Evolutionary conservation across 2,329 filamentous ascomycete species (phyloP), one percentile per base, ranked within the genome.

Genomic region (Mycogone perniciosa): DNA sequence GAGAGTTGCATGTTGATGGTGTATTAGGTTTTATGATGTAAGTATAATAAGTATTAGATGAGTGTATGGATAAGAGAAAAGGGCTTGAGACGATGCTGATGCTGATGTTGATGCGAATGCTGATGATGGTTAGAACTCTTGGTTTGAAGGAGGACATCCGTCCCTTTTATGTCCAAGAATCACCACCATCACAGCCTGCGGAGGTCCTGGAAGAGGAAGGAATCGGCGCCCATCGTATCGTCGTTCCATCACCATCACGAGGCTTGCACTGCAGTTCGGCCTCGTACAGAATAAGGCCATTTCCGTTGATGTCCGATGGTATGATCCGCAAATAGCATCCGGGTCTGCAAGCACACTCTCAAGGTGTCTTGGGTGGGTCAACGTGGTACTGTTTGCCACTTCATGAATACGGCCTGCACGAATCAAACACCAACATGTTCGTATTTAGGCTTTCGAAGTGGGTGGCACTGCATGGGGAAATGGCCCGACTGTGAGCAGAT

Each of bases 1-100:
- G 69, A 62, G 62, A 74, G 59, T 61, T 74, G 70, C 74, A 77
- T 76, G 48, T 61, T 75, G 61, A n/a, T 33, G 30, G 44, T 31
- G 4, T 27, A 11, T 38, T 34, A 20, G 29, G 29, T 29, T 42
- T 27, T 30, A 39, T 41, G 13, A 34, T 11, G 45, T 38, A 41
- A 20, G 34, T 27, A 5, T 35, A 30, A 40, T 31, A 35, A 35
- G 33, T 29, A 11, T 43, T 41, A 26, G 41, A 53, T 30, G 46
- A 31, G 11, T 30, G 26, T 31, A 11, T 45, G 35, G 34, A 38
- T 31, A 29, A 31, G 42, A 30, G 42, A 44, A 27, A 7, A 13
- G 11, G n/a, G 40, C 9, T 30, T 7, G 27, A 30, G 27, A 31
- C 1, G 20, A 29, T 43, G 40, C 10, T 42, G n/a, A 38, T 31